A percentile compares a stretch with the other conserved stretches of the same genome.
These are phyloP conservation scores for Penicillium coprophilum DNA, from an alignment of 495 filamentous ascomycete genomes.

Conservation along the genomic window DNA sequence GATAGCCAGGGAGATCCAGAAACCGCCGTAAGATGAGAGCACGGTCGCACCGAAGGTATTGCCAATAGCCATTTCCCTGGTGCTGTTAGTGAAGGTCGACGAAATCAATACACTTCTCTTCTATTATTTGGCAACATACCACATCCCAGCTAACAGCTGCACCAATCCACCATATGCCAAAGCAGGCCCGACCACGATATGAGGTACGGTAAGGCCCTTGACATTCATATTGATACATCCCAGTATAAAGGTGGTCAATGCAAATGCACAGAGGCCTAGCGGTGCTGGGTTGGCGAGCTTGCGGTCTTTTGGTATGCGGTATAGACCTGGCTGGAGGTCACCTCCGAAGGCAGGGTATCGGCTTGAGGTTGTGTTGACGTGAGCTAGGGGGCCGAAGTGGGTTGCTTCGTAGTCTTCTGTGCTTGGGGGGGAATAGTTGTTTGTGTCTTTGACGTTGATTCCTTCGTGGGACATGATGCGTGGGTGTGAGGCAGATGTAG, in stretches of 20 bases:
- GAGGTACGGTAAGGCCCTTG: conserved; percentile 54
- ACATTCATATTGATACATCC: conserved; percentile 71
- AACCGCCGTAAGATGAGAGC: conserved; percentile 88
- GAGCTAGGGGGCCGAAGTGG: conserved; percentile 56
- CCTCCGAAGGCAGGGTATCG: conserved; percentile 80
- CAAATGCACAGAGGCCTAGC: conserved; percentile 76
- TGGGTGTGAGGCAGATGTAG: background rate
- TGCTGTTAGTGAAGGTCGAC: conserved; percentile 1
- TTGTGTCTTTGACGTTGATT: conserved; percentile 11
- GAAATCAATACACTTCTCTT: background rate
- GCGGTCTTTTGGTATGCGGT: conserved; percentile 61
- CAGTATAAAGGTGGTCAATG: conserved; percentile 84
- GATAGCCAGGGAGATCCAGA: conserved; percentile 88
- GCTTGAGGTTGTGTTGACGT: conserved; percentile 58
- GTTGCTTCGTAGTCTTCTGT: conserved; percentile 1
- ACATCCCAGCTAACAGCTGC: conserved; percentile 89
- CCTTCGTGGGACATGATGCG: conserved; percentile 7
- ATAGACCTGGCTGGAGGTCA: conserved; percentile 86
- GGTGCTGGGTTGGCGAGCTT: conserved; percentile 81
- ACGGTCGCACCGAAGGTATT: conserved; percentile 97
- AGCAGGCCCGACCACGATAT: conserved; percentile 62
- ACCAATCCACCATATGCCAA: conserved; percentile 76
- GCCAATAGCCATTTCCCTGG: conserved; percentile 90
- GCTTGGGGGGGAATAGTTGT: background rate
- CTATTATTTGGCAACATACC: conserved; percentile 55